phyloP scores from a whole-genome alignment of 2,329 filamentous ascomycete genomes.

The Blastomyces silverae region DNA sequence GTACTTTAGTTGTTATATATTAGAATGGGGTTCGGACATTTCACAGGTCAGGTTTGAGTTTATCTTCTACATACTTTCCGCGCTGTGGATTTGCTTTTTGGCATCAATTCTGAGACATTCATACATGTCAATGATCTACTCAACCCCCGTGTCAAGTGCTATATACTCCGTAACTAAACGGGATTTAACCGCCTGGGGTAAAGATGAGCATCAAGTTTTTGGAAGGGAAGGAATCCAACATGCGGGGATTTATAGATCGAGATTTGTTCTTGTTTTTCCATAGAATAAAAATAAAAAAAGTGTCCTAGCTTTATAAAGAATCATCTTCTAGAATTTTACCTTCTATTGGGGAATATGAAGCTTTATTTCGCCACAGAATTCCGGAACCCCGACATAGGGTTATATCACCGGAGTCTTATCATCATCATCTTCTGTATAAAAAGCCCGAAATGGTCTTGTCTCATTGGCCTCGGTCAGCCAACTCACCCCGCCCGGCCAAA shows the following conservation, averaged over 20 bases:
- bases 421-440: not conserved
- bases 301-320: not conserved
- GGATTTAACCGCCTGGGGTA: too few relatives aligned
- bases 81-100: not conserved
- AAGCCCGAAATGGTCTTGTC: not conserved
- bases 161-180: too few relatives aligned
- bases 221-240: not conserved
- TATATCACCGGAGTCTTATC: not conserved
- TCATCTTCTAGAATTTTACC: not conserved
- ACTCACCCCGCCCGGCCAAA: not conserved
- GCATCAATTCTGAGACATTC: not conserved
- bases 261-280: not conserved
- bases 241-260: not conserved
- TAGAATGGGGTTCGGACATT: not conserved
- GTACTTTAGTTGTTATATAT: not conserved
- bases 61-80: not conserved
- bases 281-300: not conserved
- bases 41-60: not conserved
- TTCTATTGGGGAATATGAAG: not conserved
- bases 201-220: not conserved
- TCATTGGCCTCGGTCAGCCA: not conserved
- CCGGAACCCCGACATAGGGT: not conserved
- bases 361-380: not conserved
- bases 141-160: not conserved
- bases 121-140: not conserved